phyloP scores from a whole-genome alignment of 1,139 yeast genomes.

The Kodamaea derodonti region DNA sequence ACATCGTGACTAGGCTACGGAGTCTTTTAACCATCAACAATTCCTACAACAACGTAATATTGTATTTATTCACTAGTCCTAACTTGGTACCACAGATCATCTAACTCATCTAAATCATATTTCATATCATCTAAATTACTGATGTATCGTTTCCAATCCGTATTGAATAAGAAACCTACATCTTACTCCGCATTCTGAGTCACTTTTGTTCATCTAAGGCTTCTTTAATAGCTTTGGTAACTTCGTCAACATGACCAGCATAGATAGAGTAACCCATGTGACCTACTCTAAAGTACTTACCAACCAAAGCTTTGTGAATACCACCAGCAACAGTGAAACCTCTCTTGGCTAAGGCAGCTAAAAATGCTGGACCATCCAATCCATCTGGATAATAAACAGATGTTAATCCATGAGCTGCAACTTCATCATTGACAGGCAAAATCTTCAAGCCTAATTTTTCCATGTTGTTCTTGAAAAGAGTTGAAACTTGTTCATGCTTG shows the following conservation, averaged over 20 bases:
- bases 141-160: too few relatives aligned
- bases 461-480: slow-evolving; percentile 57
- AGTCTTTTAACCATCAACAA: too few relatives aligned
- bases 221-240: slow-evolving; percentile 35
- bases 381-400: slow-evolving; percentile 84
- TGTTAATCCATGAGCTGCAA: slow-evolving; percentile 84
- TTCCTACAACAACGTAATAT: too few relatives aligned
- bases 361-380: slow-evolving; percentile 62
- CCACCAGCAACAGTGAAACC: slow-evolving; percentile 92
- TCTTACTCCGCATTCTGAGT: not conserved
- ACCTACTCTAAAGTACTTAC: slow-evolving; percentile 88
- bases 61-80: too few relatives aligned
- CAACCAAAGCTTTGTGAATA: slow-evolving; percentile 74
- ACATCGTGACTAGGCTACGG: too few relatives aligned
- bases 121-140: too few relatives aligned
- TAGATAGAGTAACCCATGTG: slow-evolving; percentile 76
- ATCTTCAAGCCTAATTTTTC: slow-evolving; percentile 61
- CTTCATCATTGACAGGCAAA: slow-evolving; percentile 56
- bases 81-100: too few relatives aligned
- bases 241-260: slow-evolving; percentile 40
- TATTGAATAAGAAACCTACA: too few relatives aligned
- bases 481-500: slow-evolving; percentile 60
- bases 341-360: slow-evolving; percentile 50
- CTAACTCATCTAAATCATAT: too few relatives aligned
- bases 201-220: slow-evolving; percentile 24